Conservation (phyloP, 495 filamentous ascomycete species). For the Daldinia loculata region DNA sequence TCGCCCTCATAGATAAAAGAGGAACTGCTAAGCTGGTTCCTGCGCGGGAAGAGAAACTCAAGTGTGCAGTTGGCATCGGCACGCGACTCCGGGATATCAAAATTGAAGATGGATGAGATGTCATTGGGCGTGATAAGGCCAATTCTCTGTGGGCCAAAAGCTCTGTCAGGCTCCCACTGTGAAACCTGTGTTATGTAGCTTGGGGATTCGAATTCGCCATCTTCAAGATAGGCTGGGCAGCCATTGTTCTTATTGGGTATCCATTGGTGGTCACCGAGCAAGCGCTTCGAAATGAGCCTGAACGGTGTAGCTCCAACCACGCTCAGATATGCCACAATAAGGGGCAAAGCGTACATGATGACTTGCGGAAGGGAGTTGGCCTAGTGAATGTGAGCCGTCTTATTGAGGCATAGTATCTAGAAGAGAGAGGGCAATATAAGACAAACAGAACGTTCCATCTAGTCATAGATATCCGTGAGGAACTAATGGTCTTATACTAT, state of each 20-base stretch:
- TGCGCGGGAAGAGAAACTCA: slow-evolving; percentile 43
- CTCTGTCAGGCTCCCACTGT: slow-evolving; percentile 22
- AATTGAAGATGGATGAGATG: slow-evolving; percentile 41
- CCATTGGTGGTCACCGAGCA: slow-evolving; percentile 37
- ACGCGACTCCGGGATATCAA: slow-evolving; percentile 39
- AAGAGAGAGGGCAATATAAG: background rate
- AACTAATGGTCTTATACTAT: slow-evolving; percentile 19
- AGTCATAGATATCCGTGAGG: background rate
- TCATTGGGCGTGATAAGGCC: slow-evolving; percentile 41
- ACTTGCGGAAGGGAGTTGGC: background rate
- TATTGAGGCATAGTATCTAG: background rate
- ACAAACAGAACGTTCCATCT: background rate
- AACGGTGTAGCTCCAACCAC: slow-evolving; percentile 34
- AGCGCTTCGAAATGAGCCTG: slow-evolving; percentile 37
- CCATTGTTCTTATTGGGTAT: slow-evolving; percentile 19
- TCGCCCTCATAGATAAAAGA: slow-evolving; percentile 30
- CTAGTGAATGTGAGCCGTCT: background rate
- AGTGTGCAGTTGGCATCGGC: slow-evolving; percentile 43
- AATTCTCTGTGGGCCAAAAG: slow-evolving; percentile 29
- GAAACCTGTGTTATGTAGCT: slow-evolving; percentile 42
- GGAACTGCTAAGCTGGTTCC: slow-evolving; percentile 32
- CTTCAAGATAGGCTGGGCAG: slow-evolving; percentile 39
- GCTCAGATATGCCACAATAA: slow-evolving; percentile 12
- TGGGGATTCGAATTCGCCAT: slow-evolving; percentile 37
- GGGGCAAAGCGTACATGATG: slow-evolving; percentile 24